phyloP scores from a whole-genome alignment of 495 filamentous ascomycete genomes.

The Bacidia gigantensis region DNA sequence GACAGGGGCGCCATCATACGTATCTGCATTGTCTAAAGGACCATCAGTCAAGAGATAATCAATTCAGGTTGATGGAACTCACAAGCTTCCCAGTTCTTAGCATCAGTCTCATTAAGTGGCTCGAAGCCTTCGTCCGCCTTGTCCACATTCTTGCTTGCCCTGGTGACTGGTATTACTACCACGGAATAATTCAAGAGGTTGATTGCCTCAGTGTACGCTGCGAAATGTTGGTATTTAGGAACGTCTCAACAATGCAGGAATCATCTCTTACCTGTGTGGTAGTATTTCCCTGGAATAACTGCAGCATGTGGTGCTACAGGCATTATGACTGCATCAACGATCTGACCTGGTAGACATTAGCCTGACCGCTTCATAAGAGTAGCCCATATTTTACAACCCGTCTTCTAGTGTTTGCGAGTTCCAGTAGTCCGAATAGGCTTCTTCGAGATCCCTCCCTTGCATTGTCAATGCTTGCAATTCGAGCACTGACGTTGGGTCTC shows the following conservation, averaged over 20 bases:
- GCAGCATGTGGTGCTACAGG: conserved; percentile 35
- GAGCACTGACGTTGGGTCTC: conserved; percentile 17
- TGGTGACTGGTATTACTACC: conserved; percentile 34
- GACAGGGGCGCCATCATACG: conserved; percentile 35
- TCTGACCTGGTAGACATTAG: conserved; percentile 20
- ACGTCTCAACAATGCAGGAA: no score
- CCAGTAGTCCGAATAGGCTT: conserved; percentile 26
- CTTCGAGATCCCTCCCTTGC: conserved; percentile 16
- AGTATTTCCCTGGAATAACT: conserved; percentile 28
- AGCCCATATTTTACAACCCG: conserved; percentile 8
- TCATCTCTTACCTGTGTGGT: conserved; percentile 15
- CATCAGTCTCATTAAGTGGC: conserved; percentile 26
- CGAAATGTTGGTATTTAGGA: no score
- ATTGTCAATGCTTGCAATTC: conserved; percentile 14
- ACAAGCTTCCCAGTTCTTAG: conserved; percentile 25
- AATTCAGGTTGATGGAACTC: conserved; percentile 8
- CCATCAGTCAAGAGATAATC: neutral
- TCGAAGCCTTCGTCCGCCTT: conserved; percentile 16
- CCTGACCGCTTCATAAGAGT: no score
- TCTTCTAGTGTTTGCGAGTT: conserved; percentile 22
- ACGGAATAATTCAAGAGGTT: conserved; percentile 34
- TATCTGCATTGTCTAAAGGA: conserved; percentile 31
- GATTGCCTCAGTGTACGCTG: conserved; percentile 25
- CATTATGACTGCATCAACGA: conserved; percentile 41
- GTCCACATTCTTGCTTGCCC: conserved; percentile 28